Evolutionary conservation across 306 rosid species (phyloP).

Genomic region (Vachellia pachyceras): DNA sequence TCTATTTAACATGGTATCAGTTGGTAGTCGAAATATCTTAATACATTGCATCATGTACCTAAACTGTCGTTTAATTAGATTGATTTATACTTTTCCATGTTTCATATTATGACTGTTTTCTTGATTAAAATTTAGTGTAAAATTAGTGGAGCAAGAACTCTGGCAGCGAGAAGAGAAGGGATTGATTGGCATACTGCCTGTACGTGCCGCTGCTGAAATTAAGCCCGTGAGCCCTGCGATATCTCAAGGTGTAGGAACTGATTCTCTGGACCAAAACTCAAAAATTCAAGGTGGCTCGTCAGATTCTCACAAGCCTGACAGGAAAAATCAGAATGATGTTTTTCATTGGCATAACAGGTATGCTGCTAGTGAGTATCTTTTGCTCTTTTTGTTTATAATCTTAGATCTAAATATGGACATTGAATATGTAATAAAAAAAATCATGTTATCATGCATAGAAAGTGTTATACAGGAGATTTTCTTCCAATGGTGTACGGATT

Average conservation of each 20-base stretch:
- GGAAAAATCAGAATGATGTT: slow-evolving; percentile 70
- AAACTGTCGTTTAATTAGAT: slow-evolving; percentile 6
- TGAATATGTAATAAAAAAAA: slow-evolving; percentile 18
- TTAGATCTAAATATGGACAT: slow-evolving; percentile 12
- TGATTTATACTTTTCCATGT: slow-evolving; percentile 26
- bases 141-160: slow-evolving; percentile 96
- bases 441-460: slow-evolving; percentile 10
- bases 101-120: slow-evolving; percentile 23
- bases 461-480: slow-evolving; percentile 16
- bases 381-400: slow-evolving; percentile 14
- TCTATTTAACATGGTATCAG: neutral
- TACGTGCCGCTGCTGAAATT: slow-evolving; percentile 83
- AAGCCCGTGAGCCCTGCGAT: slow-evolving; percentile 54
- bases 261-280: slow-evolving; percentile 67
- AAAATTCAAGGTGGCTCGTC: slow-evolving; percentile 71
- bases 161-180: slow-evolving; percentile 99
- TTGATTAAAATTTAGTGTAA: slow-evolving; percentile 65
- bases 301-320: slow-evolving; percentile 72
- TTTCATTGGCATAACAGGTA: slow-evolving; percentile 97
- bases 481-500: slow-evolving; percentile 4
- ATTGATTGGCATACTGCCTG: slow-evolving; percentile 90
- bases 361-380: slow-evolving; percentile 23
- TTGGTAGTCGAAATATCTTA: slow-evolving; percentile 15
- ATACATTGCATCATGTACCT: neutral
- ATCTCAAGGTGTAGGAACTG: slow-evolving; percentile 81